phyloP scores from a whole-genome alignment of 345 rosid genomes.

The Salix viminalis region DNA sequence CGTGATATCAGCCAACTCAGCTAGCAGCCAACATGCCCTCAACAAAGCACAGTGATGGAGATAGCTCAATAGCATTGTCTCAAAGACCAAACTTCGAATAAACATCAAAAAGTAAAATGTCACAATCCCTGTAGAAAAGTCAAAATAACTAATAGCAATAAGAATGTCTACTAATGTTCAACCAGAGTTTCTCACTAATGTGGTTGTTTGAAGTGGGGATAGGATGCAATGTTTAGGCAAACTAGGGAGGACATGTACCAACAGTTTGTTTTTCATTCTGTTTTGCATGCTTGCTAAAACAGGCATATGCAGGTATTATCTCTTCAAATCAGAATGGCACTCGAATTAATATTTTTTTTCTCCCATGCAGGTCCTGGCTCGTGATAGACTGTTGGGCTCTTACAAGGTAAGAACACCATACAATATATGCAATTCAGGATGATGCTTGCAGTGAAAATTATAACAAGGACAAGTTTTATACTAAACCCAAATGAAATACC shows the following conservation, averaged over 20 bases:
- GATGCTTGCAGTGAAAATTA: neutral
- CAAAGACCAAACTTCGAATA: neutral
- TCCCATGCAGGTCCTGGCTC: constrained; percentile 72
- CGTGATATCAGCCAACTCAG: neutral
- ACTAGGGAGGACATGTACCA: neutral
- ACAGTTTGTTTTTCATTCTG: neutral
- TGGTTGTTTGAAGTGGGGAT: neutral
- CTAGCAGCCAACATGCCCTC: constrained; percentile 10
- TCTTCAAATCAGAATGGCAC: neutral
- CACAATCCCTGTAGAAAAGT: neutral
- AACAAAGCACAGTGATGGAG: neutral
- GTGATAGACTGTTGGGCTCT: constrained; percentile 85
- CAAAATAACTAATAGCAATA: neutral
- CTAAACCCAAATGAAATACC: neutral
- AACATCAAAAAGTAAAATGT: neutral
- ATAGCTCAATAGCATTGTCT: neutral
- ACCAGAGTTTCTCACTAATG: neutral
- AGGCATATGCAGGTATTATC: neutral
- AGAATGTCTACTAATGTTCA: neutral
- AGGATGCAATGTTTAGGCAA: neutral
- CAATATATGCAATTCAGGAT: neutral
- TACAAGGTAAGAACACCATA: constrained; percentile 58
- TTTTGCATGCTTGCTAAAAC: neutral
- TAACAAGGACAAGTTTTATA: neutral
- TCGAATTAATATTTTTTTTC: neutral